phyloP scores from a whole-genome alignment of 2,329 filamentous ascomycete genomes.

The Atkinsonella hypoxylon region DNA sequence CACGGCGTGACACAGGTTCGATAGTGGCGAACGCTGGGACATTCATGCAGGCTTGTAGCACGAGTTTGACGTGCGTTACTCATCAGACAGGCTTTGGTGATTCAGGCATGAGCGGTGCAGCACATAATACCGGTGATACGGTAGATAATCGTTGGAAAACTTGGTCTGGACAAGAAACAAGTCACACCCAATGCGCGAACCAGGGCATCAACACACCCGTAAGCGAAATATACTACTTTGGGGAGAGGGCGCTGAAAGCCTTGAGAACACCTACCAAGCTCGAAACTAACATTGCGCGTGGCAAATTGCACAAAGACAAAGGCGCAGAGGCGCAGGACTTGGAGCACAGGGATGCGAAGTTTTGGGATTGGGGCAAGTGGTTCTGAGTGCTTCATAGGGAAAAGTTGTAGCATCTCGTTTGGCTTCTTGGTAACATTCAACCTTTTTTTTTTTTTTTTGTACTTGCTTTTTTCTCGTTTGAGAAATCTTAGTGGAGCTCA shows the following conservation, averaged over 20 bases:
- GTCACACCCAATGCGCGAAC: neutral
- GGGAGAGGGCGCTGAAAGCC: constrained; percentile 5
- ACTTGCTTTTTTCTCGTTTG: constrained; percentile 6
- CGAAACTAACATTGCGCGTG: neutral
- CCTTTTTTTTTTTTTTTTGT: constrained; percentile 8
- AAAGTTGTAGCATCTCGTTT: no score
- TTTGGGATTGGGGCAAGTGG: constrained; percentile 16
- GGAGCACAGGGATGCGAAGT: constrained; percentile 15
- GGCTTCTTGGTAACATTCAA: neutral
- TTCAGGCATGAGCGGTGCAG: neutral
- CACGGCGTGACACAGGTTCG: neutral
- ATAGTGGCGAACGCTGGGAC: neutral
- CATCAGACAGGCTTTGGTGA: neutral
- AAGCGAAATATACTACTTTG: constrained; percentile 7
- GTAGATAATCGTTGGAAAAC: neutral
- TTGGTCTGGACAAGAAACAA: neutral
- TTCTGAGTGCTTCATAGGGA: constrained; percentile 13
- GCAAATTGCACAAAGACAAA: neutral
- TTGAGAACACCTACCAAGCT: neutral
- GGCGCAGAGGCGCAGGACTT: neutral
- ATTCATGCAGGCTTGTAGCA: neutral
- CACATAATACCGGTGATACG: neutral
- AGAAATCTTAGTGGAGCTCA: constrained; percentile 21
- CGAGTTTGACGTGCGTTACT: neutral
- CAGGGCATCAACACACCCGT: neutral